phyloP scores from a whole-genome alignment of 176 grass and related monocot species.

The Eragrostis nindensis region DNA sequence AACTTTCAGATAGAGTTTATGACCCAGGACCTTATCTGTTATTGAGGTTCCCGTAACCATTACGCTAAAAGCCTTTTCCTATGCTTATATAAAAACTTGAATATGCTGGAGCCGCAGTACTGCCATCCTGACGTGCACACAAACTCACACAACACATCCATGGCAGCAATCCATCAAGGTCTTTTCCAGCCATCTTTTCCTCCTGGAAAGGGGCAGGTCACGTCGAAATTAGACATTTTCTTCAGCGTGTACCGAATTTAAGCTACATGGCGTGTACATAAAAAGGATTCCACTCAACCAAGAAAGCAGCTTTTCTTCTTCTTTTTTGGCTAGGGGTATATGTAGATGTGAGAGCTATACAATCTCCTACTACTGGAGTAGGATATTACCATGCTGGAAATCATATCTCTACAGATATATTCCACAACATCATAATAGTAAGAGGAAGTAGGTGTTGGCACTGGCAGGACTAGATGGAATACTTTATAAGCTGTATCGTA shows the following conservation, averaged over 20 bases:
- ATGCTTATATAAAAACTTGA: too few relatives aligned
- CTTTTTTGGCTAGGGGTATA: background rate
- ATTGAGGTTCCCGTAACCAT: too few relatives aligned
- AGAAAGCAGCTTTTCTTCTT: slow-evolving; percentile 8
- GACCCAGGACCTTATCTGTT: too few relatives aligned
- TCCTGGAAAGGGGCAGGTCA: slow-evolving; percentile 35
- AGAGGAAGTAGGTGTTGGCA: background rate
- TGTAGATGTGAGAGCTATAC: background rate
- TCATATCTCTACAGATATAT: slow-evolving; percentile 26
- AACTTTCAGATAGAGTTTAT: too few relatives aligned
- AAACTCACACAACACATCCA: background rate
- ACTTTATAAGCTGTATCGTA: slow-evolving; percentile 26
- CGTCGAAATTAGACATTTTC: slow-evolving; percentile 32
- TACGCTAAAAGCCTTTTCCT: too few relatives aligned
- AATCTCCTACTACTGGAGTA: background rate
- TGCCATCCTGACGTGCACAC: background rate
- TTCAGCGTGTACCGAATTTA: slow-evolving; percentile 22
- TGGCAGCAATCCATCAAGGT: slow-evolving; percentile 12
- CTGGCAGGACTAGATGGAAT: background rate
- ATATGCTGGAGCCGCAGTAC: background rate
- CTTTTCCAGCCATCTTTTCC: slow-evolving; percentile 36
- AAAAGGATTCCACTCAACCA: slow-evolving; percentile 23
- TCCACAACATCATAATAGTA: slow-evolving; percentile 31
- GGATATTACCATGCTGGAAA: slow-evolving; percentile 30
- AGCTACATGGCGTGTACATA: slow-evolving; percentile 30